Base-by-base conservation (phyloP, 371 early-diverging fungal species). In the Sporodiniella umbellata region DNA sequence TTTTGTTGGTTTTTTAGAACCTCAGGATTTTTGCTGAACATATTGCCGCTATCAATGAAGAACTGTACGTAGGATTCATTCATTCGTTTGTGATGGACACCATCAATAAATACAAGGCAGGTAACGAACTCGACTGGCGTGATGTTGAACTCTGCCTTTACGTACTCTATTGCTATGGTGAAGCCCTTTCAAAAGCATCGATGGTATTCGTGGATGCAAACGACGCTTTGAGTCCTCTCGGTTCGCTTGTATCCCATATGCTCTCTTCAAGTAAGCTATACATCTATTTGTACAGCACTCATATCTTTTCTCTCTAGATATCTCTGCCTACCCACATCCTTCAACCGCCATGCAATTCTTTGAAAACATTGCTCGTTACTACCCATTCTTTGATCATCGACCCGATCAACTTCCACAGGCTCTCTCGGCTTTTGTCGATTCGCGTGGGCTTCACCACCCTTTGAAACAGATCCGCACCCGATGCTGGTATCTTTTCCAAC, bases 401-500 rank as follows among this genome's bases (percentile, higher is more conserved):
- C 82, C 84, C 5, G 84, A 89, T 18, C 81, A 75, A 48, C 72
- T 92, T 17, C 88, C 88, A 10, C 71, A 78, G 21, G 88, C 80
- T 4, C 61, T 94, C 45, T 80, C 79, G 26, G 77, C 89, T 0
- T 92, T 94, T 74, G 84, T 90, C 4, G 92, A 89, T 47, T 50
- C 72, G 4, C 78, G 86, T 11, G 98, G 96, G 22, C 64, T 96
- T 22, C 93, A 90, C 43, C 83, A 93, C 53, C 74, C 85, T 1
- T 65, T 78, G 38, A 66, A 67, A 30, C 75, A 82, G 12, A 86
- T 93, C 42, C 86, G 95, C 33, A 73, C 83, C 1, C 76, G 98
- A 22, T 84, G 89, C 24, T 92, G 92, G 88, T 96, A 97, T 62
- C 73, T 95, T 31, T 90, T 97, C 62, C 80, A 87, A 54, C 84